Percentiles rank a stretch among this genome's conserved stretches.
phyloP scores from a whole-genome alignment of 345 rosid genomes.

The Orychophragmus violaceus region DNA sequence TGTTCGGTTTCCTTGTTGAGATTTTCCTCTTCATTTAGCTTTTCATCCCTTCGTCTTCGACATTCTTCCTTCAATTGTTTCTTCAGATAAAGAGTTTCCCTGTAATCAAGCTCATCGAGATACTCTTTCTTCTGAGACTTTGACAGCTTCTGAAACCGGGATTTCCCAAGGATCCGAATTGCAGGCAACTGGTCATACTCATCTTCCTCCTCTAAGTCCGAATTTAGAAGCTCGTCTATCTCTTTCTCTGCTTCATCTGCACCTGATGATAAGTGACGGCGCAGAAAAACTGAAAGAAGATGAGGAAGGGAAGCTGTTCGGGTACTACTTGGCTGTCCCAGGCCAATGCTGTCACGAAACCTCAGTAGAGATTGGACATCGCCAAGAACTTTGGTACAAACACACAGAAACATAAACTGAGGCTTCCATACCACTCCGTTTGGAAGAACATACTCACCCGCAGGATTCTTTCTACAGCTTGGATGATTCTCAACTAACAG shows the following conservation, averaged over 20 bases:
- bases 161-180: conserved; percentile 65
- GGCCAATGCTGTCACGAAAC: conserved; percentile 55
- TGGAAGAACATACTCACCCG: conserved; percentile 74
- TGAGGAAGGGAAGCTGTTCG: conserved; percentile 81
- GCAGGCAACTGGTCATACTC: conserved; percentile 88
- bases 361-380: conserved; percentile 60
- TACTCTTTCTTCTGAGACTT: conserved; percentile 69
- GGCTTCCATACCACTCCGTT: conserved; percentile 83
- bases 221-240: conserved; percentile 42
- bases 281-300: conserved; percentile 73
- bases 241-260: conserved; percentile 49
- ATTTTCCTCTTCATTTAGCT: conserved; percentile 37
- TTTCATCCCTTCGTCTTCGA: conserved; percentile 40
- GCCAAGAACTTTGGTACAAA: conserved; percentile 69
- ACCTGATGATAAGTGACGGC: conserved; percentile 43
- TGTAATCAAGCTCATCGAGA: conserved; percentile 84
- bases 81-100: conserved; percentile 76
- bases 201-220: conserved; percentile 58
- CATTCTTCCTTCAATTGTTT: conserved; percentile 78
- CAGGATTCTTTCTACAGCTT: conserved; percentile 54
- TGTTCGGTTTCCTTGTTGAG: conserved; percentile 21
- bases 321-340: conserved; percentile 48
- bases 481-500: conserved; percentile 81
- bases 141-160: conserved; percentile 64
- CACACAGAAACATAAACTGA: conserved; percentile 58